phyloP scores from a whole-genome alignment of 2,329 filamentous ascomycete species.

The Arthrobotrys entomopaga region DNA sequence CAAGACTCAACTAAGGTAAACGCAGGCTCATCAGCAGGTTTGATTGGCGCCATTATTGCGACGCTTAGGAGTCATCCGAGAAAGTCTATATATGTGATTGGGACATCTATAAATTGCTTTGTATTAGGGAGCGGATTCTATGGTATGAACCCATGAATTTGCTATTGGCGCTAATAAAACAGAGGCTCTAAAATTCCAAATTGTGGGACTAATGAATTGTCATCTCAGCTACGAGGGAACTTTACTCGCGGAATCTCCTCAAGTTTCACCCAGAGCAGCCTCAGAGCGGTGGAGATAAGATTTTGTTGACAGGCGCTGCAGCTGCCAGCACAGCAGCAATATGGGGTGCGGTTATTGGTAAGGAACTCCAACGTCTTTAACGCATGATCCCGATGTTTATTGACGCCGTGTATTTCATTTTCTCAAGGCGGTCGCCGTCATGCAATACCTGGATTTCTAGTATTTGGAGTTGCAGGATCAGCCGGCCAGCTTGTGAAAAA shows the following conservation, averaged over 20 bases:
- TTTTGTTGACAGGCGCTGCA: conserved; percentile 25
- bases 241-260: conserved; percentile 23
- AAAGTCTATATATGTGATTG: conserved; percentile 33
- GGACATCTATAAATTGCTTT: conserved; percentile 42
- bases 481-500: conserved; percentile 27
- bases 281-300: neutral
- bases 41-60: conserved; percentile 37
- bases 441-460: conserved; percentile 29
- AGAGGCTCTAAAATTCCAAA: too few relatives aligned
- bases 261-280: conserved; percentile 1
- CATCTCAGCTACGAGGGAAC: conserved; percentile 31
- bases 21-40: conserved; percentile 31
- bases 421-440: conserved; percentile 42
- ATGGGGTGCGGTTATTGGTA: conserved; percentile 48
- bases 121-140: conserved; percentile 40
- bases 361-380: neutral
- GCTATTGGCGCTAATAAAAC: too few relatives aligned
- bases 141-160: conserved; percentile 12
- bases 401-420: neutral
- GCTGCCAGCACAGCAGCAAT: conserved; percentile 36
- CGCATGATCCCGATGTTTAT: neutral
- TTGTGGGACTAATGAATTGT: too few relatives aligned
- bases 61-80: conserved; percentile 36
- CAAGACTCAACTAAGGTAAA: too few relatives aligned
- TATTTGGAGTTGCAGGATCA: conserved; percentile 30